These are phyloP conservation scores for Aspergillus puulaauensis DNA, from an alignment of 2,329 filamentous ascomycete species.

Conservation along the genomic window DNA sequence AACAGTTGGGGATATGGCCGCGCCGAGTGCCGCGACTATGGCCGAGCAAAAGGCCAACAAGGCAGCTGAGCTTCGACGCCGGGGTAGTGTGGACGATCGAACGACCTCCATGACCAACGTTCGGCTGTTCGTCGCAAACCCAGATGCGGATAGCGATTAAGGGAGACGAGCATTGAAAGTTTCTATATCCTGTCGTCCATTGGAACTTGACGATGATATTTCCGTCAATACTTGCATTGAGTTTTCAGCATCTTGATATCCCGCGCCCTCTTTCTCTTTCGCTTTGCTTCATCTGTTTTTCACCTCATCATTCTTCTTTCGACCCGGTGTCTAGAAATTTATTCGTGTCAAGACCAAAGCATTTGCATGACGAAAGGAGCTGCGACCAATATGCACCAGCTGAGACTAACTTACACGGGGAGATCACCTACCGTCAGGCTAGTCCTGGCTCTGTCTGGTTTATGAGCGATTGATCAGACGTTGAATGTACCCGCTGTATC, in stretches of 20 bases:
- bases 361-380: not conserved
- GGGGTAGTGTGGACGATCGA: constrained; percentile 50
- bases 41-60: constrained; percentile 41
- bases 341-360: not conserved
- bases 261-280: not conserved
- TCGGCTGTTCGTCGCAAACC: constrained; percentile 49
- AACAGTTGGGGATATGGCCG: constrained; percentile 51
- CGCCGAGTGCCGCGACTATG: constrained; percentile 40
- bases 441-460: not conserved
- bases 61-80: constrained; percentile 45
- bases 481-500: constrained; percentile 4
- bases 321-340: not conserved
- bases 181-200: constrained; percentile 1
- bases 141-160: constrained; percentile 43
- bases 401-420: not conserved
- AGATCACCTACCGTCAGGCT: not conserved
- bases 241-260: constrained; percentile 8
- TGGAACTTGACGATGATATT: not conserved
- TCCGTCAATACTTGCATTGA: not conserved
- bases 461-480: not conserved
- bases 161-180: not conserved
- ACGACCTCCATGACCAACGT: constrained; percentile 48
- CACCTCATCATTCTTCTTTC: not conserved
- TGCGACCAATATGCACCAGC: not conserved
- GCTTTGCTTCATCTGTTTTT: not conserved